Conservation (phyloP, 164 flowering plant genomes). For the Vitis amurensis region DNA sequence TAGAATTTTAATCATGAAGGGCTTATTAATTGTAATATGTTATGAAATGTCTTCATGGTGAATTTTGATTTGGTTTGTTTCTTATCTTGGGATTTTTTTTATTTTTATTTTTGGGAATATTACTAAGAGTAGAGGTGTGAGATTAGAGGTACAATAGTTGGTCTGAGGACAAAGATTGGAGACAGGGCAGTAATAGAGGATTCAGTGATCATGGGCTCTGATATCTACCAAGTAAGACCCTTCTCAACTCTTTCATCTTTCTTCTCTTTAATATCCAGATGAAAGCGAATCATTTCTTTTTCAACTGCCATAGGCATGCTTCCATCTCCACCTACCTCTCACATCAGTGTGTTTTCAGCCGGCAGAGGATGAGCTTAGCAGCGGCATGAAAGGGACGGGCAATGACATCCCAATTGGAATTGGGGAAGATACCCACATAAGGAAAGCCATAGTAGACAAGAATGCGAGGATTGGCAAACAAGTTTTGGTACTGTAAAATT, state of each 20-base stretch:
- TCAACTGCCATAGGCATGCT: no score
- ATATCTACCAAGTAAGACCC: slow-evolving; percentile 41
- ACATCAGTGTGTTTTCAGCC: slow-evolving; percentile 13
- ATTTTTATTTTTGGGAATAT: not conserved
- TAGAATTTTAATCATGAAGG: no score
- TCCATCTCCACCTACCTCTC: no score
- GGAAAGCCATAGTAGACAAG: slow-evolving; percentile 76
- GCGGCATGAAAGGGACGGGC: slow-evolving; percentile 19
- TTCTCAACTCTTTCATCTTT: not conserved
- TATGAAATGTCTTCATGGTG: not conserved
- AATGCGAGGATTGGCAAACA: slow-evolving; percentile 81
- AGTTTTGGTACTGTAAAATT: slow-evolving; percentile 49
- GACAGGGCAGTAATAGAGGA: slow-evolving; percentile 66
- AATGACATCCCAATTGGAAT: slow-evolving; percentile 58
- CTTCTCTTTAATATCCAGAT: not conserved
- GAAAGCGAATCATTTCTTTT: no score
- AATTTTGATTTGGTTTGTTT: not conserved
- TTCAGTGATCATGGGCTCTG: slow-evolving; percentile 78
- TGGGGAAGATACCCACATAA: slow-evolving; percentile 61
- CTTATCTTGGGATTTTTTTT: not conserved
- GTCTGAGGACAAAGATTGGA: slow-evolving; percentile 57
- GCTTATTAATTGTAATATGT: no score
- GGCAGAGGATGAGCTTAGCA: slow-evolving; percentile 25
- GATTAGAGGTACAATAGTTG: slow-evolving; percentile 67
- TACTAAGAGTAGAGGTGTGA: slow-evolving; percentile 61